Percentiles rank a stretch among this genome's conserved stretches.
Evolutionary conservation across 2,329 filamentous ascomycete species (phyloP).

Genomic region (Hansfordia pulvinata): DNA sequence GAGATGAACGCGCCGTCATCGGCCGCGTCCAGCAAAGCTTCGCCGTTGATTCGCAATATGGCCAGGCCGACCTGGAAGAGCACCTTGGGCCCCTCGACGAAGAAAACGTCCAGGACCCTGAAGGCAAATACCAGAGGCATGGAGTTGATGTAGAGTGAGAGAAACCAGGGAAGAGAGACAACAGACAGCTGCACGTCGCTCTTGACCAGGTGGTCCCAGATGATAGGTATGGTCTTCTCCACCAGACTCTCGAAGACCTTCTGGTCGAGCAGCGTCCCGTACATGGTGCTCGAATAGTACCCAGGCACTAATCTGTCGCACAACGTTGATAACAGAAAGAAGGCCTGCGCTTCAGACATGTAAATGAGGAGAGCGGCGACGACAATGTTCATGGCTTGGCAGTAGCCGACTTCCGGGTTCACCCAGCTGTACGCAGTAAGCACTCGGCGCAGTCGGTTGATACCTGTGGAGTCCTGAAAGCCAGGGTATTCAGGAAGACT

Average conservation of each 20-base stretch:
- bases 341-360: slow-evolving; percentile 92
- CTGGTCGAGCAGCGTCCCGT: slow-evolving; percentile 90
- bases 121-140: slow-evolving; percentile 98
- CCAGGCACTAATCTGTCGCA: slow-evolving; percentile 89
- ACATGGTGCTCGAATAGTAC: slow-evolving; percentile 99
- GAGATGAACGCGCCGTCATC: slow-evolving; percentile 97
- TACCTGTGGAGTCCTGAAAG: slow-evolving; percentile 93
- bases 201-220: slow-evolving; percentile 97
- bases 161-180: slow-evolving; percentile 93
- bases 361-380: slow-evolving; percentile 97
- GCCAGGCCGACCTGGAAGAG: slow-evolving; percentile 93
- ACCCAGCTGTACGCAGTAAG: slow-evolving; percentile 97
- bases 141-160: slow-evolving; percentile 97
- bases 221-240: slow-evolving; percentile 96
- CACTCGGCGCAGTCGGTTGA: slow-evolving; percentile 75
- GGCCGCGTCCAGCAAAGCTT: slow-evolving; percentile 81
- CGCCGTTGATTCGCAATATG: slow-evolving; percentile 94
- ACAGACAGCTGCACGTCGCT: slow-evolving; percentile 95
- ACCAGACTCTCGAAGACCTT: slow-evolving; percentile 95
- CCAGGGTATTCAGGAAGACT: slow-evolving; percentile 95
- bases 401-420: slow-evolving; percentile 91
- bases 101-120: slow-evolving; percentile 92
- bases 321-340: slow-evolving; percentile 80
- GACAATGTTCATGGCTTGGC: slow-evolving; percentile 99
- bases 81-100: slow-evolving; percentile 93